These are phyloP conservation scores for Phialemoniopsis sp. DNA, from an alignment of 2,329 filamentous ascomycete genomes.

Conservation along the genomic window DNA sequence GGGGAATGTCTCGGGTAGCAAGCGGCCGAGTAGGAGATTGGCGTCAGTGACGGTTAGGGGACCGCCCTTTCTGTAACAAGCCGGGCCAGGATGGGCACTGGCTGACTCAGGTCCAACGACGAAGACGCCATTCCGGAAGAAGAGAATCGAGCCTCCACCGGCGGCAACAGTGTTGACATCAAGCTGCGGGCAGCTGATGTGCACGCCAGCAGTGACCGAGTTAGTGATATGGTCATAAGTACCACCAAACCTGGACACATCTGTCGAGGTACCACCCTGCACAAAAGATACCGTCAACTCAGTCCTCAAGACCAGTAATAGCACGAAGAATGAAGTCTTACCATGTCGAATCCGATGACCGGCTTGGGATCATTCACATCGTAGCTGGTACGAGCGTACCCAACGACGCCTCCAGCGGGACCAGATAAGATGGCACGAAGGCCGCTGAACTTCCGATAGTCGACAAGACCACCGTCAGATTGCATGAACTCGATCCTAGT, in stretches of 20 bases:
- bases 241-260: conserved; percentile 63
- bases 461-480: conserved; percentile 50
- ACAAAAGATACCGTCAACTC: too few relatives aligned
- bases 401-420: conserved; percentile 71
- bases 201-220: conserved; percentile 72
- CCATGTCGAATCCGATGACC: conserved; percentile 76
- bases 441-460: conserved; percentile 61
- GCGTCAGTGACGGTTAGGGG: conserved; percentile 65
- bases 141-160: conserved; percentile 64
- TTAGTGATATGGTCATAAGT: conserved; percentile 54
- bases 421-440: conserved; percentile 67
- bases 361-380: conserved; percentile 62
- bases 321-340: too few relatives aligned
- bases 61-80: conserved; percentile 62
- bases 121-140: conserved; percentile 64
- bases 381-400: conserved; percentile 69
- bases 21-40: conserved; percentile 58
- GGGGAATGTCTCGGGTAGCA: conserved; percentile 55
- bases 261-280: conserved; percentile 54
- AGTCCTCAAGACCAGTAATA: too few relatives aligned
- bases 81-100: conserved; percentile 62
- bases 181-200: conserved; percentile 73
- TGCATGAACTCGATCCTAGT: conserved; percentile 72
- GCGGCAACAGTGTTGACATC: conserved; percentile 80
- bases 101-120: conserved; percentile 65